Conservation (phyloP, 164 flowering plant genomes). For the Nymphaea thermarum region DNA sequence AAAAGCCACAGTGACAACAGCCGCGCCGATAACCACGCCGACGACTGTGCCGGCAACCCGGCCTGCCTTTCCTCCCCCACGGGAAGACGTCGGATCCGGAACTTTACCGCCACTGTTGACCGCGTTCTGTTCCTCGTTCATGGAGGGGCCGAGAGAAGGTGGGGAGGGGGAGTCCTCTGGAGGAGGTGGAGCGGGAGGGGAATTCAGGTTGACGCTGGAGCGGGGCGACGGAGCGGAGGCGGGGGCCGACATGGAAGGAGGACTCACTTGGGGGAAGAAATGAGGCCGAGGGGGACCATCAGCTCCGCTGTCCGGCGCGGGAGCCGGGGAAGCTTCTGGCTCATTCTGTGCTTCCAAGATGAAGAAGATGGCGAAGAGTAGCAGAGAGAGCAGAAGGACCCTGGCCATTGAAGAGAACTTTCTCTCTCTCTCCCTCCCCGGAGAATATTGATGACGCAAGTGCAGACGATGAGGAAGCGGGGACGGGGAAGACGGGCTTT, state of each 20-base stretch:
- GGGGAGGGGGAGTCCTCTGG: neutral
- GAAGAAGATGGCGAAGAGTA: neutral
- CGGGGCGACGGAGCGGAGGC: neutral
- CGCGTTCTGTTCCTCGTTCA: neutral
- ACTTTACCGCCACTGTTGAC: neutral
- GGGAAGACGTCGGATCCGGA: neutral
- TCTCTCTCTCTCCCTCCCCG: no score
- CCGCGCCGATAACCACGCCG: slow-evolving; percentile 22
- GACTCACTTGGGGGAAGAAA: neutral
- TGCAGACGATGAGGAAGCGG: no score
- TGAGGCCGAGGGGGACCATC: neutral
- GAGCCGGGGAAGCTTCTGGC: slow-evolving; percentile 4
- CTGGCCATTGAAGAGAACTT: neutral
- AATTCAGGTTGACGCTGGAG: neutral
- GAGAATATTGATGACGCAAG: no score
- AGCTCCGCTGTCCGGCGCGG: slow-evolving; percentile 5
- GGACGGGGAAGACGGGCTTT: no score
- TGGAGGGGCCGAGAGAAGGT: neutral
- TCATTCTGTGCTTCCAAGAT: neutral
- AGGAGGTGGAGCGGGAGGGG: slow-evolving; percentile 6
- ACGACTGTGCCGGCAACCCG: slow-evolving; percentile 25
- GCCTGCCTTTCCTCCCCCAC: slow-evolving; percentile 18
- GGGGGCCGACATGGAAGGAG: slow-evolving; percentile 2
- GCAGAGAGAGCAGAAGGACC: neutral
- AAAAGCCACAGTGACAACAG: slow-evolving; percentile 12